Base-by-base conservation (phyloP, 345 rosid species). In the Citrus sinensis region DNA sequence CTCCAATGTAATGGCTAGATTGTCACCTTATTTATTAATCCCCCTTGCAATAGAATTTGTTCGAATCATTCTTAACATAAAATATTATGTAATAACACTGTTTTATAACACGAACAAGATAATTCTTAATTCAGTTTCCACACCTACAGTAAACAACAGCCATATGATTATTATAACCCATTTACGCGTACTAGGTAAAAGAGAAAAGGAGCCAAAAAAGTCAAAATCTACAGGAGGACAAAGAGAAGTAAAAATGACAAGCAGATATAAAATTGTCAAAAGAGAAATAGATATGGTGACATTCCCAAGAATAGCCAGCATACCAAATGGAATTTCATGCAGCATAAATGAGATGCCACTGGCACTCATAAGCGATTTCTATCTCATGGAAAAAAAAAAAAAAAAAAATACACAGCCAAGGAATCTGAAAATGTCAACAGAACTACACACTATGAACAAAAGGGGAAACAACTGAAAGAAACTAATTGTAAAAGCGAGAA, bases 381-480 rank as follows among this genome's bases (percentile, higher is more conserved):
- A 35, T 9, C 54, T 54, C 55, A 46, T 66, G 25, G 61, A 74
- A 51, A 14, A 14, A 11, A 37, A 42, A 68, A n/a, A n/a, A n/a
- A n/a, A 19, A 58, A 58, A 64, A 5, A 24, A 64, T 17, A 59
- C 11, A 24, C 2, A 61, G 32, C 40, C 10, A 30, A 9, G 71
- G 58, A 65, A 67, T 46, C 30, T 55, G 37, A 65, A 66, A 27
- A 14, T 22, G 40, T 6, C 11, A 75, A 22, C 30, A 63, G 63
- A 75, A 55, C 32, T 51, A 17, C 64, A n/a, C 58, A 60, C 32
- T 5, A 24, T 11, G 34, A 62, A 66, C 62, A 67, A 61, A 62
- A 70, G 39, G 51, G 63, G 37, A n/a, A 56, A 67, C 27, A 72
- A 72, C 25, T 9, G 75, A 42, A 82, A 60, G 35, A 30, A 32